Evolutionary conservation across 768 basidiomycete genomes (phyloP), one percentile per base, ranked within the genome.

Genomic region (Mycena rosella): DNA sequence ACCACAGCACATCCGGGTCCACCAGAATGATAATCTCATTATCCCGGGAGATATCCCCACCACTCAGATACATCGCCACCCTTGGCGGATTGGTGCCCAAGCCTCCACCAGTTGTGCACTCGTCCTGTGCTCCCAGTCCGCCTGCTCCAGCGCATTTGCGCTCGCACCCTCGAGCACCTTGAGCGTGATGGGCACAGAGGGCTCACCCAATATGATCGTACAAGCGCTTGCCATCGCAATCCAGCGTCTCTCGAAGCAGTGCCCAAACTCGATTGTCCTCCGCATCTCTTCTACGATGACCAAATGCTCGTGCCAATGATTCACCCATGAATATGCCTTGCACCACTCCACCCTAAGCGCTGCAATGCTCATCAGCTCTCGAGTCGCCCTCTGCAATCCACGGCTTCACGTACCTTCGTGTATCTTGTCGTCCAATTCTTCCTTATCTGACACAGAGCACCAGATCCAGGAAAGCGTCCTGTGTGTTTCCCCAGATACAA

Each of bases 81-180:
- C 26, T 27, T 1, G 4, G 20, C 38, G 36, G 18, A 56, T 40
- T 15, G 54, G 38, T 5, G 3, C 54, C 57, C 57, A 59, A 2
- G 34, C 30, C 22, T 8, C 5, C 24, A 6, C 30, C 3, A 59
- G 32, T 13, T 32, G 34, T 26, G 8, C 44, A 34, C 7, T 22
- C 5, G 44, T 48, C 20, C 57, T n/a, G 6, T 30, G 26, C 22
- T 59, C 57, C n/a, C 45, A 30, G 42, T 59, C 45, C 0, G 45
- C 57, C 2, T 59, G 57, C 57, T 59, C 57, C 45, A 47, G 15
- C 5, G 57, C 57, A 20, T 59, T 48, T 7, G 45, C 44, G 45
- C 32, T 32, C 15, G n/a, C 57, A 1, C 57, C 57, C 30, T 60
- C 58, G 22, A 2, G 11, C 1, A 49, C 47, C 24, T 20, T 47